Base-by-base conservation (phyloP, 495 filamentous ascomycete species). In the Hypoxylon perforatum region DNA sequence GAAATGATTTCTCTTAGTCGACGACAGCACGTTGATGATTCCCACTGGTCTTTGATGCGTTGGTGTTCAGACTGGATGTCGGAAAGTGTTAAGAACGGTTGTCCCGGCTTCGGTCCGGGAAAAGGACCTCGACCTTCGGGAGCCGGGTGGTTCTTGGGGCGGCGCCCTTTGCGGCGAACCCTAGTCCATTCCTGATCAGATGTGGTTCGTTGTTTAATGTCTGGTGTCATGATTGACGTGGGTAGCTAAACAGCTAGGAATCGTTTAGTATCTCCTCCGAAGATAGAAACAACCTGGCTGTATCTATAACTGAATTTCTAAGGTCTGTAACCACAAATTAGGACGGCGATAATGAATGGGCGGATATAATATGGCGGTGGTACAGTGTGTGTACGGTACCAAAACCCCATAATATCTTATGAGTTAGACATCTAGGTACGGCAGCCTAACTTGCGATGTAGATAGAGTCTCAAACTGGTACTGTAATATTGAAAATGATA, bases 11-110 rank as follows among this genome's bases (percentile, higher is more conserved):
- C 57, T 36, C 35, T 59, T 9, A 75, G 59, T 23, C 36, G 50
- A 38, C n/a, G 28, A 39, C 33, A 51, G 12, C 65, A 63, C 12
- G 58, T 17, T 9, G 66, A 73, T 1, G 54, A 25, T 30, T 44
- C 53, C 72, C 72, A 75, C 18, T 71, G 70, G 21, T 46, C 15
- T 15, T 41, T 30, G 22, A 70, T 50, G 28, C 45, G 72, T 15
- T 42, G 46, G 39, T 75, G 57, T 5, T 75, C 70, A 25, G 39
- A 46, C 49, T 66, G 54, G 25, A 75, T 49, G 5, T 66, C 57
- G 14, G 65, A 53, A 9, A 56, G 38, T 4, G 72, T 68, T 28
- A 75, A 33, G 22, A 45, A 68, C 5, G 72, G 57, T 2, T 50
- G 17, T 19, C 28, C 38, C 39, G 33, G 35, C 21, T 8, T 25